These are phyloP conservation scores for Kondoa subrosea DNA, from an alignment of 768 basidiomycete species.

Conservation along the genomic window DNA sequence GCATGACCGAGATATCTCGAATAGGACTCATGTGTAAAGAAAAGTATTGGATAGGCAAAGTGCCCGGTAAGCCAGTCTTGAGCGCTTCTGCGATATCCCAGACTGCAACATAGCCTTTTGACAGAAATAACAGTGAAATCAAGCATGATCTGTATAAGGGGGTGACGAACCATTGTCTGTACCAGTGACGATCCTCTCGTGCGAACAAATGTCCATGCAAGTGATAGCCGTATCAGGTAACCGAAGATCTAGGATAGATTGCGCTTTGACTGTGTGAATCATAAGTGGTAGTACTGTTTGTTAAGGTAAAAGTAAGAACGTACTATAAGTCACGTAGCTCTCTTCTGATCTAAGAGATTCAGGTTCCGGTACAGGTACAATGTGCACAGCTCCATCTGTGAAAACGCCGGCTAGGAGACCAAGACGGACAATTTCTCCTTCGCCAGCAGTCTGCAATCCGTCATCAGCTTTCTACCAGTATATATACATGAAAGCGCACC, in stretches of 20 bases:
- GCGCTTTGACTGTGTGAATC: background rate
- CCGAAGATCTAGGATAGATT: background rate
- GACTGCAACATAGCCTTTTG: slow-evolving; percentile 32
- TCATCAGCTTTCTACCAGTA: slow-evolving; percentile 1
- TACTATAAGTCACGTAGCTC: background rate
- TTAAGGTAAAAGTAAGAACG: background rate
- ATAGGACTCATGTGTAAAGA: slow-evolving; percentile 63
- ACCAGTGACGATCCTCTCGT: background rate
- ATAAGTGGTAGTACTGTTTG: background rate
- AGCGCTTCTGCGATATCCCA: slow-evolving; percentile 27
- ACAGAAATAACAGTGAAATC: background rate
- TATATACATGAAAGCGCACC: background rate
- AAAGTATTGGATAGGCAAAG: slow-evolving; percentile 57
- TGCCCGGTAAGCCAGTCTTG: background rate
- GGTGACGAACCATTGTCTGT: slow-evolving; percentile 2
- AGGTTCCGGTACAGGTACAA: slow-evolving; percentile 69
- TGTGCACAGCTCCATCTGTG: slow-evolving; percentile 63
- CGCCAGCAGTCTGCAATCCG: slow-evolving; percentile 29
- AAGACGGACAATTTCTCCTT: slow-evolving; percentile 39
- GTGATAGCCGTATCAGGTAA: background rate
- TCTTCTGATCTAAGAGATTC: slow-evolving; percentile 29
- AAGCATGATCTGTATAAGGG: background rate
- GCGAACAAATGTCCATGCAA: slow-evolving; percentile 15
- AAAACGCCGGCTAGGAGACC: slow-evolving; percentile 73
- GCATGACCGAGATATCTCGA: slow-evolving; percentile 57